Conservation (phyloP, 2,329 filamentous ascomycete genomes). For the Penicillium thymicola region DNA sequence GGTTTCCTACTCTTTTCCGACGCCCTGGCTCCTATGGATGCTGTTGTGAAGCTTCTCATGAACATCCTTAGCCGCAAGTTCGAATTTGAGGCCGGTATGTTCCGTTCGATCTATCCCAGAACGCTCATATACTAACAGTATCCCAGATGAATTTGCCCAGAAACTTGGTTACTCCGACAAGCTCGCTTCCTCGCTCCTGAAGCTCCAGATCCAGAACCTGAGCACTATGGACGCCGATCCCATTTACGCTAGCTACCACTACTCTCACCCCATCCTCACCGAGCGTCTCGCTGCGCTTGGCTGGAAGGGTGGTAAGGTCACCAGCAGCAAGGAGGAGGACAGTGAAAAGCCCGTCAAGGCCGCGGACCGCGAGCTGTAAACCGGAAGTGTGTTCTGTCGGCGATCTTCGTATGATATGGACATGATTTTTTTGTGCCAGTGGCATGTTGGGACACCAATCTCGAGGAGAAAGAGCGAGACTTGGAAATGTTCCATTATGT, state of each 20-base stretch:
- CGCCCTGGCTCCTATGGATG: conserved; percentile 89
- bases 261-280: conserved; percentile 92
- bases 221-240: conserved; percentile 98
- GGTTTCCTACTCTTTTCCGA: conserved; percentile 98
- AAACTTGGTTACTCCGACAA: conserved; percentile 79
- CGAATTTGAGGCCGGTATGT: conserved; percentile 84
- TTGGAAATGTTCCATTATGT: conserved; percentile 7
- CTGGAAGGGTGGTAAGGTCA: conserved; percentile 65
- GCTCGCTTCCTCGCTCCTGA: conserved; percentile 84
- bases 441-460: background rate
- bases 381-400: background rate
- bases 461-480: background rate
- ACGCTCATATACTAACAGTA: conserved; percentile 19
- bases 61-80: conserved; percentile 92
- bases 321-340: conserved; percentile 51
- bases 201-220: conserved; percentile 96
- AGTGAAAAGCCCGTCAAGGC: conserved; percentile 64
- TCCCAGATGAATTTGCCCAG: conserved; percentile 73
- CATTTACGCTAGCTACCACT: conserved; percentile 98
- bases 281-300: conserved; percentile 88
- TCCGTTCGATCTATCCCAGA: background rate
- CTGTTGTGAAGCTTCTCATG: conserved; percentile 91
- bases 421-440: background rate
- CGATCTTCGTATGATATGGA: background rate
- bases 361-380: conserved; percentile 71